Evolutionary conservation across 2,329 filamentous ascomycete genomes (phyloP), one percentile per base, ranked within the genome.

Genomic region (Diaporthe nobilis): DNA sequence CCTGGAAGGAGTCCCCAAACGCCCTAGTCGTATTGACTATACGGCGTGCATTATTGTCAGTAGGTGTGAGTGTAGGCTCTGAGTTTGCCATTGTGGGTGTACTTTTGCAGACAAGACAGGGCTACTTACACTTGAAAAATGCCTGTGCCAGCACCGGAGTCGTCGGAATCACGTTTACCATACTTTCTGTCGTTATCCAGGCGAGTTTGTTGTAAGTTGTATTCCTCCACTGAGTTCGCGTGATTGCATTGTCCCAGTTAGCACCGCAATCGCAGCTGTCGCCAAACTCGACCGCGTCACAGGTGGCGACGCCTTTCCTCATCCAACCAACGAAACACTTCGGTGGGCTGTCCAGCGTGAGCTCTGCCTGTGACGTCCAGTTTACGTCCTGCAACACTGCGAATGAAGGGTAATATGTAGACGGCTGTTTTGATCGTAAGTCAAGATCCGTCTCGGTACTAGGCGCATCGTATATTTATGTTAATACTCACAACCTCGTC

Each of bases 311-410:
- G 53, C 53, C 53, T 1, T 57, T 4, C 15, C 20, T 31, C 53
- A 57, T 57, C 53, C 53, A 57, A 31, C 53, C 25, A 57, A 57
- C 53, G 25, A 57, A 57, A 57, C 53, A 57, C 28, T 57, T 57
- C 4, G 53, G 25, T 31, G 25, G 53, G 28, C 53, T 57, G 8
- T 57, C 25, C 12, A 57, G 13, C 4, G 53, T 57, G 4, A 57
- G 25, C 53, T 57, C 25, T 31, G 53, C 53, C 28, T 57, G 53
- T 31, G 53, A 57, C 20, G 53, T 57, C 53, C 53, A 57, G 20
- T 28, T 15, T 15, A 57, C 53, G 20, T 57, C 53, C 25, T 57
- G 53, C 28, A 57, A 57, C 15, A 57, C 53, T 20, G 53, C 53
- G 20, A 57, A 57, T 31, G 53, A 57, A 28, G 53, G 53, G 15